Conservation (phyloP, 208 protist genomes). For the Leishmania arabica region DNA sequence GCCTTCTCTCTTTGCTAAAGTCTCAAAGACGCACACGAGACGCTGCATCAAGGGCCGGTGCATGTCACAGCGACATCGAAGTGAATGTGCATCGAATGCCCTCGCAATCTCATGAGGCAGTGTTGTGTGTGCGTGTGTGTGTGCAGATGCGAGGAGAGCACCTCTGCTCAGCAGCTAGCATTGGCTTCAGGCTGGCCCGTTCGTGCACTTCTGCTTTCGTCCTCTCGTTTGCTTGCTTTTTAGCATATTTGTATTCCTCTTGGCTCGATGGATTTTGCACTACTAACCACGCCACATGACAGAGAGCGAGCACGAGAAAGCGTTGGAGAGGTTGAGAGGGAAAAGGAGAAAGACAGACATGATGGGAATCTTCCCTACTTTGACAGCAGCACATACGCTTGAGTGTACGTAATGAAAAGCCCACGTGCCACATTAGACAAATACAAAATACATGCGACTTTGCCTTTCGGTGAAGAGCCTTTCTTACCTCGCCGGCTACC, state of each 20-base stretch:
- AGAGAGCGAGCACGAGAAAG: slow-evolving; percentile 4
- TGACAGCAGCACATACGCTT: background rate
- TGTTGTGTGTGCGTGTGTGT: background rate
- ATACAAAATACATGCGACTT: background rate
- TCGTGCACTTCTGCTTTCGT: slow-evolving; percentile 2
- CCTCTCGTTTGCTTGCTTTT: slow-evolving; percentile 6
- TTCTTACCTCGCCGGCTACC: background rate
- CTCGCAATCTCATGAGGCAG: background rate
- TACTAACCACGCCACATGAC: slow-evolving; percentile 12
- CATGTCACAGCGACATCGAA: background rate
- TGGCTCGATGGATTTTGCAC: background rate
- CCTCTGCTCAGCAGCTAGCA: background rate
- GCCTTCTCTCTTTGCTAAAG: background rate
- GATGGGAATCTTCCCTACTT: background rate
- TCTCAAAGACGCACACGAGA: background rate
- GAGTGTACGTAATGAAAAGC: background rate
- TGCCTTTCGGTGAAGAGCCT: background rate
- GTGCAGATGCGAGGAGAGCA: background rate
- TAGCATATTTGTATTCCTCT: background rate
- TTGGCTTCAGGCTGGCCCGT: background rate
- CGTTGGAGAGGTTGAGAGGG: background rate
- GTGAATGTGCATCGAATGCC: background rate
- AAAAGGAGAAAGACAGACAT: background rate
- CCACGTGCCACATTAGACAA: background rate
- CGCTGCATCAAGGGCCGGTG: background rate